phyloP scores from a whole-genome alignment of 768 basidiomycete genomes.

The Myochromella boudieri region DNA sequence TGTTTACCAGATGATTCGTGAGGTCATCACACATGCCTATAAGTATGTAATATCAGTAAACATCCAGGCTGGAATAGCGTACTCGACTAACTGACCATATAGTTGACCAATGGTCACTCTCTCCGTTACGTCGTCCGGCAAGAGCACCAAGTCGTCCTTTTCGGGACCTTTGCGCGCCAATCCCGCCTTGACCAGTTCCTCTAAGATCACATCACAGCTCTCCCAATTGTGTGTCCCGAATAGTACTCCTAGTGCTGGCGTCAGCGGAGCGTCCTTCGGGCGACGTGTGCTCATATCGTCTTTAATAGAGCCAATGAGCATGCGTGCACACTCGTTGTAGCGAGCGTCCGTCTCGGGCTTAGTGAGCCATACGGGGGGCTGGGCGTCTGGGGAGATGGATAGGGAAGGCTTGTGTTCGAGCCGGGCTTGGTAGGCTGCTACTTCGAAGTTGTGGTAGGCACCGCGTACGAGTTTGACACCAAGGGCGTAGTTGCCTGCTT shows the following conservation, averaged over 20 bases:
- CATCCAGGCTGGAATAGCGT: background rate
- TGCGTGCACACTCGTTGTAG: constrained; percentile 61
- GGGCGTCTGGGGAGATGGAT: constrained; percentile 57
- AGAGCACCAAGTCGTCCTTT: constrained; percentile 23
- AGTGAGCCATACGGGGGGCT: constrained; percentile 65
- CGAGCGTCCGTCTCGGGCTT: constrained; percentile 75
- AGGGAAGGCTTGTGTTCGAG: constrained; percentile 23
- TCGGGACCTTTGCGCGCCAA: constrained; percentile 41
- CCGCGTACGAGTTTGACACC: constrained; percentile 94
- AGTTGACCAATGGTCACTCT: constrained; percentile 78
- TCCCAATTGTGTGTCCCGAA: constrained; percentile 89
- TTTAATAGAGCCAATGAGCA: constrained; percentile 57
- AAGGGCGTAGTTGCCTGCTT: constrained; percentile 64
- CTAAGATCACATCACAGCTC: constrained; percentile 62
- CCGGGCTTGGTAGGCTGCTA: constrained; percentile 40
- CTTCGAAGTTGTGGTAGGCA: constrained; percentile 84
- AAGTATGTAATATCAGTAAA: background rate
- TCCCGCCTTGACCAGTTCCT: constrained; percentile 54
- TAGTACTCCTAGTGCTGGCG: constrained; percentile 53
- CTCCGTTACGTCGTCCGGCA: constrained; percentile 59
- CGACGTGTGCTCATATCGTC: constrained; percentile 39
- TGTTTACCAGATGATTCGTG: constrained; percentile 64
- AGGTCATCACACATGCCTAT: constrained; percentile 86
- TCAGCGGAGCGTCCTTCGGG: constrained; percentile 8
- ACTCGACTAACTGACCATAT: constrained; percentile 55